Base-by-base conservation (phyloP, 805 yeast species). In the Candida fluviatilis region DNA sequence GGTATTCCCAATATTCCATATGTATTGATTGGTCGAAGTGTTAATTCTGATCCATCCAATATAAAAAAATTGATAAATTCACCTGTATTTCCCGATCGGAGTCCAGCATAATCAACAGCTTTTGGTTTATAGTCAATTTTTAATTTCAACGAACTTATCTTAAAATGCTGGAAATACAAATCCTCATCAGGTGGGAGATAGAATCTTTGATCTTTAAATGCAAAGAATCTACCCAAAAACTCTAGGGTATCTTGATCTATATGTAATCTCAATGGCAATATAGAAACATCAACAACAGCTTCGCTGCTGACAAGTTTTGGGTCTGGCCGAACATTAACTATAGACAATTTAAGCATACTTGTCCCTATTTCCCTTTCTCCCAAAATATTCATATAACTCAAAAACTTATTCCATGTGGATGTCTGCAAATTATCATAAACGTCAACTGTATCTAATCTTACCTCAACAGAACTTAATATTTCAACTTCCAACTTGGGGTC, bases 221-320 rank as follows among this genome's bases (percentile, higher is more conserved):
- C 89, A 24, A 84, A 78, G 60, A 88, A 93, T 26, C 96, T 66
- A 0, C 79, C 76, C 23, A 89, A 49, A 47, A 91, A 90, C 39
- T 89, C 96, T 14, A 89, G 66, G 0, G 97, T 86, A 52, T 91
- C 98, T 57, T 93, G 99, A 58, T 93, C 98, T 31, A 93, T 79
- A 55, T 87, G 88, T 12, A 93, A 58, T 36, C 96, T 67, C 31
- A 93, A 52, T 0, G 99, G 99, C 14, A 84, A 63, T 0, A 87
- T 60, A 4, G 69, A 54, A 1, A 80, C 65, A 18, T 69, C 62
- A 33, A 87, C 43, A 2, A 76, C 62, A 15, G 81, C 54, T 51
- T 90, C 98, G 1, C 84, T 69, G 2, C 86, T 82, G n/a, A 81
- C 80, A 24, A 88, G 51, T 7, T 62, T 55, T 0, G 77, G 63